phyloP scores from a whole-genome alignment of 2,329 filamentous ascomycete genomes.

The Colletotrichum sp. region DNA sequence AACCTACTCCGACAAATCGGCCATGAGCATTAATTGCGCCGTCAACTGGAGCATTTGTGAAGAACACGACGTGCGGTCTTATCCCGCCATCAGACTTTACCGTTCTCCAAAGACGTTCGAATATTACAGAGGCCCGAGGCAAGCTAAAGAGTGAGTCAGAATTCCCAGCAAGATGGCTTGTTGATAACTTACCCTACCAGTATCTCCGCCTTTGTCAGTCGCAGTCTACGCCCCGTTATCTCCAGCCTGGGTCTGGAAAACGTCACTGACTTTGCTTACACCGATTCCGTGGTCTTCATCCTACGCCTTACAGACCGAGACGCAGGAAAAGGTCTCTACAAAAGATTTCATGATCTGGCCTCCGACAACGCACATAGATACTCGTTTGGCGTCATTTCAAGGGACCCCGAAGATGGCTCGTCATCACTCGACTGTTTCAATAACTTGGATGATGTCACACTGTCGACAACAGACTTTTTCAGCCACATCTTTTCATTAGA shows the following conservation, averaged over 20 bases:
- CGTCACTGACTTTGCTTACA: constrained; percentile 33
- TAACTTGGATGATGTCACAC: constrained; percentile 39
- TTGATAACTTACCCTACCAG: not conserved
- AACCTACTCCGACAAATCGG: not conserved
- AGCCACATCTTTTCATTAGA: constrained; percentile 35
- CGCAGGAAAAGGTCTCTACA: constrained; percentile 27
- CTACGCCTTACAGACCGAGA: constrained; percentile 37
- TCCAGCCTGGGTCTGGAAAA: not conserved
- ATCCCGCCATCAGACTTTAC: constrained; percentile 51
- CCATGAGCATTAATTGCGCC: constrained; percentile 46
- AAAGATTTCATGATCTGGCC: constrained; percentile 37
- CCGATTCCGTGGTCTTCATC: constrained; percentile 48
- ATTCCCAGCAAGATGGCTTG: constrained; percentile 22
- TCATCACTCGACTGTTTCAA: constrained; percentile 44
- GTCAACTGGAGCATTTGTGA: constrained; percentile 39
- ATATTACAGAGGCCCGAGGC: constrained; percentile 50
- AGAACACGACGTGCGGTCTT: constrained; percentile 45
- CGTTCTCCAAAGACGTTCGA: constrained; percentile 33
- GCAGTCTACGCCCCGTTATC: constrained; percentile 26
- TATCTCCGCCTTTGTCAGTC: not conserved
- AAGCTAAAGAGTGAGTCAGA: constrained; percentile 35
- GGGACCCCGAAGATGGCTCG: not conserved
- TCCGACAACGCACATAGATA: constrained; percentile 41
- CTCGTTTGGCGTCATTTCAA: constrained; percentile 40
- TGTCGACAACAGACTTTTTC: constrained; percentile 35